Conservation (phyloP, 371 early-diverging fungal species). For the Mucor lusitanicus region DNA sequence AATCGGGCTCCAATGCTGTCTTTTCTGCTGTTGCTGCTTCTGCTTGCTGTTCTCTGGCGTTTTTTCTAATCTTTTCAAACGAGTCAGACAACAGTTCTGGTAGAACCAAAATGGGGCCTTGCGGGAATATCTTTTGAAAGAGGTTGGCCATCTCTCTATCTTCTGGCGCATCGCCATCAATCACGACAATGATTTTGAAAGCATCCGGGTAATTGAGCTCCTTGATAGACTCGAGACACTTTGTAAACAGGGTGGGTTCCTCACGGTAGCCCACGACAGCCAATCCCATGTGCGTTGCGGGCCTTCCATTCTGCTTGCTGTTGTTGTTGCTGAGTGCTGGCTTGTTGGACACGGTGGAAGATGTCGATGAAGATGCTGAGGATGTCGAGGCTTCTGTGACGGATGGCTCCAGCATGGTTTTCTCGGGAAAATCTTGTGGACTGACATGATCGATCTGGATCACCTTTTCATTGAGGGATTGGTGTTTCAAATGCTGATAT, state of each 20-base stretch:
- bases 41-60: conserved; percentile 4
- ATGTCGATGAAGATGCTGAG: background rate
- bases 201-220: conserved; percentile 55
- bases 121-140: conserved; percentile 58
- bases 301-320: background rate
- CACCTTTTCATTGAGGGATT: conserved; percentile 3
- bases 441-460: background rate
- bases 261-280: conserved; percentile 68
- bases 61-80: conserved; percentile 26
- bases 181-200: conserved; percentile 56
- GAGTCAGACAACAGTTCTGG: conserved; percentile 49
- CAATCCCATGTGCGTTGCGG: conserved; percentile 39
- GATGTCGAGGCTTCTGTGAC: background rate
- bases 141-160: conserved; percentile 65
- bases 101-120: conserved; percentile 42
- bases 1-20: background rate
- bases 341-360: conserved; percentile 3
- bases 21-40: conserved; percentile 1
- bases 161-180: conserved; percentile 61
- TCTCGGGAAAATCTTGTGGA: conserved; percentile 1
- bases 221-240: conserved; percentile 59
- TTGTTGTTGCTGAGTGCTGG: background rate
- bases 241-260: conserved; percentile 56
- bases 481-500: background rate
- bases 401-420: background rate